Evolutionary conservation across 2,329 filamentous ascomycete genomes (phyloP).

Genomic region (Rachicladosporium sp.): DNA sequence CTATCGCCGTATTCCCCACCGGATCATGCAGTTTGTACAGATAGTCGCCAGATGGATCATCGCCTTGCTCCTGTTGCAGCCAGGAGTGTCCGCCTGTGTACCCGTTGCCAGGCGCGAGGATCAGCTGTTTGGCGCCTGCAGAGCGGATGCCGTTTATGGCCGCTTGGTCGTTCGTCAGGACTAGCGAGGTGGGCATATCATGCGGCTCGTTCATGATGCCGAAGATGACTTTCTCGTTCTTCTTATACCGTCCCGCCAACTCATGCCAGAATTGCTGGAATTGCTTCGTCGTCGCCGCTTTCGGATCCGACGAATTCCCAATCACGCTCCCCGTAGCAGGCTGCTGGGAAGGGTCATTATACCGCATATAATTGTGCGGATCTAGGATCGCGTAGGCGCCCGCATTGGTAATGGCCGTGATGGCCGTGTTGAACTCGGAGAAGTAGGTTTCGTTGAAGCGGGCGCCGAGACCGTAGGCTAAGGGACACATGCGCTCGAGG

Average conservation of each 20-base stretch:
- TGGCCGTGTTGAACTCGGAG: constrained; percentile 28
- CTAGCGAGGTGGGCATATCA: constrained; percentile 28
- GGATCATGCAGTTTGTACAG: no score
- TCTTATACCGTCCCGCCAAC: constrained; percentile 27
- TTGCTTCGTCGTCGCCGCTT: constrained; percentile 9
- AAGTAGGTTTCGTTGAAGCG: constrained; percentile 27
- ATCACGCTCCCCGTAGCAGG: constrained; percentile 23
- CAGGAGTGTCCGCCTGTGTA: no score
- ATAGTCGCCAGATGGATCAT: no score
- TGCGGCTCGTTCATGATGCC: constrained; percentile 34
- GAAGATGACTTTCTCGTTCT: constrained; percentile 32
- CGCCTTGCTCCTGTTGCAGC: no score
- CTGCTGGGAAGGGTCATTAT: constrained; percentile 39
- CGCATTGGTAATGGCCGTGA: constrained; percentile 41
- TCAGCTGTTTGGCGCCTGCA: constrained; percentile 40
- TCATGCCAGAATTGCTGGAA: constrained; percentile 35
- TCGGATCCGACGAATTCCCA: no score
- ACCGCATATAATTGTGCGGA: constrained; percentile 41
- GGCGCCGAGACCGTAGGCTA: constrained; percentile 3
- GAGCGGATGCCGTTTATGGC: constrained; percentile 34
- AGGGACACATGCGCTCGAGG: constrained; percentile 46
- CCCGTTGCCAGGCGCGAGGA: constrained; percentile 46
- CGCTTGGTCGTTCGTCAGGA: constrained; percentile 36
- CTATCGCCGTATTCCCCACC: no score
- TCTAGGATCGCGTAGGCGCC: constrained; percentile 37